These are phyloP conservation scores for Zygosaccharomyces pseudobailii DNA, from an alignment of 1,139 yeast genomes.

Conservation along the genomic window DNA sequence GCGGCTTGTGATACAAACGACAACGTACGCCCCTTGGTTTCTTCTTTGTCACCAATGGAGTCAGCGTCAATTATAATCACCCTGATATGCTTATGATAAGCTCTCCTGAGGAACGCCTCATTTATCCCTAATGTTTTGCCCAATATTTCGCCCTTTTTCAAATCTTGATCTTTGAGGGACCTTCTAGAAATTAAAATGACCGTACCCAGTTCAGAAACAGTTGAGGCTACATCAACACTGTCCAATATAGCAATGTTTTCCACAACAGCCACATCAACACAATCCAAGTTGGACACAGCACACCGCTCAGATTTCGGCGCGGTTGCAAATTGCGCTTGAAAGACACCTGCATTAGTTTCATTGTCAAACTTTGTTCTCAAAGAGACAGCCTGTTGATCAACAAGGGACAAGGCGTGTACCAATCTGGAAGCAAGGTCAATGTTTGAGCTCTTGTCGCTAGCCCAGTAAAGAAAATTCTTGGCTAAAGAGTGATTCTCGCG, in stretches of 20 bases:
- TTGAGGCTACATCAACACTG: constrained; percentile 56
- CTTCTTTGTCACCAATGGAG: constrained; percentile 54
- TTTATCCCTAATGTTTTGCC: constrained; percentile 47
- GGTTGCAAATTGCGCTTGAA: constrained; percentile 67
- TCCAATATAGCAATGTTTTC: constrained; percentile 53
- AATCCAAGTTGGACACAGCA: constrained; percentile 41
- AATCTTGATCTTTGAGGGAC: constrained; percentile 23
- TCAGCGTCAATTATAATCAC: constrained; percentile 55
- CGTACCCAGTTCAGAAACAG: constrained; percentile 53
- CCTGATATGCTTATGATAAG: constrained; percentile 50
- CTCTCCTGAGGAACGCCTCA: constrained; percentile 47
- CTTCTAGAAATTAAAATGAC: constrained; percentile 42
- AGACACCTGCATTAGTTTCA: constrained; percentile 64
- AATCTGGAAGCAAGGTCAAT: constrained; percentile 59
- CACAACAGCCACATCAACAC: constrained; percentile 60
- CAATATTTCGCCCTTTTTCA: constrained; percentile 35
- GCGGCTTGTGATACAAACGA: constrained; percentile 74
- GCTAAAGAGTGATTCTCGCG: constrained; percentile 34
- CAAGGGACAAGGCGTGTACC: constrained; percentile 69
- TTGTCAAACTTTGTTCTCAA: constrained; percentile 70
- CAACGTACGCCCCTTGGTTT: constrained; percentile 72
- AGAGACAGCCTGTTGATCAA: constrained; percentile 48
- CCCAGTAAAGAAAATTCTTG: constrained; percentile 57
- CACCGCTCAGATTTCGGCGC: constrained; percentile 30
- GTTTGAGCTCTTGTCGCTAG: constrained; percentile 54